phyloP scores from a whole-genome alignment of 2,329 filamentous ascomycete species.

The Aspergillus aculeatinus region DNA sequence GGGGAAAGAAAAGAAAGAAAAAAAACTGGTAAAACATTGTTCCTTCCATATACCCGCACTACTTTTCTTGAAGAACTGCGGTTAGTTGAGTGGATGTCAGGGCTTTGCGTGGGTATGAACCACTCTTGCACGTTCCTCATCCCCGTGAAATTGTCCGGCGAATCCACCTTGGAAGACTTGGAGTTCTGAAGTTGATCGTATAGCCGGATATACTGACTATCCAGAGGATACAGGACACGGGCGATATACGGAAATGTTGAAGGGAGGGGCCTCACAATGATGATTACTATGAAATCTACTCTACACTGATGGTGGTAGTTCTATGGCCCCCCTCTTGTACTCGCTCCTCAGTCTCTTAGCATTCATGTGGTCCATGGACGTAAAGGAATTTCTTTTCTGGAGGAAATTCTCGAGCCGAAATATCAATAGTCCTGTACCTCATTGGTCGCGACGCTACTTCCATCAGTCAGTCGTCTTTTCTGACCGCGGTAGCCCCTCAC shows the following conservation, averaged over 20 bases:
- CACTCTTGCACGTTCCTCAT: constrained; percentile 11
- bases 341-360: background rate
- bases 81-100: constrained; percentile 22
- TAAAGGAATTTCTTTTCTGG: too few relatives aligned
- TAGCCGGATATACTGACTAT: too few relatives aligned
- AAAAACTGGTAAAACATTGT: constrained; percentile 18
- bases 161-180: background rate
- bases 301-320: background rate
- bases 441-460: background rate
- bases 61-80: background rate
- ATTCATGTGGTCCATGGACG: too few relatives aligned
- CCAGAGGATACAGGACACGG: too few relatives aligned
- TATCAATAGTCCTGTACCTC: background rate
- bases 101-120: constrained; percentile 29
- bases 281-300: too few relatives aligned
- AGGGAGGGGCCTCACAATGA: too few relatives aligned
- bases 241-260: too few relatives aligned
- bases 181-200: background rate
- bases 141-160: constrained; percentile 7
- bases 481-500: background rate
- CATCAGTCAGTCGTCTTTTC: background rate
- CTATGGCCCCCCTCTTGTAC: background rate
- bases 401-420: too few relatives aligned
- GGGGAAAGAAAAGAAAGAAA: constrained; percentile 15
- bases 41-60: constrained; percentile 24